Evolutionary conservation across 371 early-diverging fungal genomes (phyloP).

Genomic region (Mortierella polycephala): DNA sequence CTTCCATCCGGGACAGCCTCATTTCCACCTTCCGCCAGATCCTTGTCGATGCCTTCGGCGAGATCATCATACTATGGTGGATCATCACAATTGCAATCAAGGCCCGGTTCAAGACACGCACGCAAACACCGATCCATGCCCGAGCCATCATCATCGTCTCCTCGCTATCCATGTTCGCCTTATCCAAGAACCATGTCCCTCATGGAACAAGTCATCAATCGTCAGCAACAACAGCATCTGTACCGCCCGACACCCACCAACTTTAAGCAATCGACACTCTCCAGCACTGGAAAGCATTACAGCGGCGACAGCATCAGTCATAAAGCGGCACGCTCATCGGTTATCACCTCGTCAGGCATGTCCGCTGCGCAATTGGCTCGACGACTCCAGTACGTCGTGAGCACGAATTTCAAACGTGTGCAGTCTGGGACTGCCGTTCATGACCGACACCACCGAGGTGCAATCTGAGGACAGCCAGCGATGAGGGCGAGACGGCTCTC

Average conservation of each 20-base stretch:
- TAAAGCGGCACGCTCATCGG: constrained; percentile 8
- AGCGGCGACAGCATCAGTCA: constrained; percentile 8
- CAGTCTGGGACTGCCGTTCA: constrained; percentile 25
- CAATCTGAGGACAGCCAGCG: constrained; percentile 26
- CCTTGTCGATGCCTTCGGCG: constrained; percentile 36
- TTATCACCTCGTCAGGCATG: constrained; percentile 4
- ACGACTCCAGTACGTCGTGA: constrained; percentile 29
- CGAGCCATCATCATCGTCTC: constrained; percentile 5
- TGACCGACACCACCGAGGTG: not conserved
- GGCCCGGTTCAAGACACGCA: constrained; percentile 8
- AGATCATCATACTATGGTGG: not conserved
- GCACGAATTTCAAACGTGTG: constrained; percentile 25
- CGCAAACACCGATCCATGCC: constrained; percentile 35
- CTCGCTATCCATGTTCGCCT: constrained; percentile 4
- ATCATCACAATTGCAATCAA: constrained; percentile 5
- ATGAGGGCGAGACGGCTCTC: constrained; percentile 44
- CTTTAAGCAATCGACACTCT: constrained; percentile 46
- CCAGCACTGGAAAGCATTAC: constrained; percentile 15
- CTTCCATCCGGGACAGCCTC: constrained; percentile 19
- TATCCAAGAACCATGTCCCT: constrained; percentile 37
- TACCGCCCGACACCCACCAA: constrained; percentile 17
- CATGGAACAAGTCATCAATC: constrained; percentile 51
- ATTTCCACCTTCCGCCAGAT: constrained; percentile 28
- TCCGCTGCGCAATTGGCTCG: constrained; percentile 28
- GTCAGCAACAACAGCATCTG: constrained; percentile 35